Conservation (phyloP, 2,329 filamentous ascomycete genomes). For the Phialophora tarda region DNA sequence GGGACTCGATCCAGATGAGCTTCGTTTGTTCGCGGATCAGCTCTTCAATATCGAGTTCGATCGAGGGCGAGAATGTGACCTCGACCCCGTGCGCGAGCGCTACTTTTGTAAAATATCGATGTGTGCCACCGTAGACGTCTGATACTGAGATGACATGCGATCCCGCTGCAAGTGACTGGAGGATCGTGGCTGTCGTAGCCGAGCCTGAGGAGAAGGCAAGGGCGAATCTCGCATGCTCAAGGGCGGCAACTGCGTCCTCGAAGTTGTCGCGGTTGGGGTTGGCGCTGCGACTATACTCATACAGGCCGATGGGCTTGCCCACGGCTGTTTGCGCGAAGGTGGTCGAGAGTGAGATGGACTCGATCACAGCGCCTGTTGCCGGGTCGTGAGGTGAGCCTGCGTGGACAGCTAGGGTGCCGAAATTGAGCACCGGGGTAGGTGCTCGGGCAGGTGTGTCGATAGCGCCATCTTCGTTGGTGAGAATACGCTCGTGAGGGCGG, state of each 20-base stretch:
- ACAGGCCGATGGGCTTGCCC: constrained; percentile 82
- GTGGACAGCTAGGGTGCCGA: constrained; percentile 94
- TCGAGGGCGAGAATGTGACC: constrained; percentile 91
- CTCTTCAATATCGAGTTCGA: constrained; percentile 83
- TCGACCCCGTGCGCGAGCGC: constrained; percentile 91
- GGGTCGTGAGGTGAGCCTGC: constrained; percentile 91
- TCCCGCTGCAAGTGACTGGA: constrained; percentile 87
- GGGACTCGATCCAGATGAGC: constrained; percentile 95
- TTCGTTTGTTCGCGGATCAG: constrained; percentile 86
- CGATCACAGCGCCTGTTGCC: constrained; percentile 91
- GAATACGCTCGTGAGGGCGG: constrained; percentile 37
- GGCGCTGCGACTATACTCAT: constrained; percentile 90
- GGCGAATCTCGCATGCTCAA: constrained; percentile 90
- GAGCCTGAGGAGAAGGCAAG: constrained; percentile 94
- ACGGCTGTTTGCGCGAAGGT: constrained; percentile 93
- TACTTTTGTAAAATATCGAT: constrained; percentile 98
- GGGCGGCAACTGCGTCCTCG: constrained; percentile 84
- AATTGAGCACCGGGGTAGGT: constrained; percentile 75
- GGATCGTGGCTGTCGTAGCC: constrained; percentile 88
- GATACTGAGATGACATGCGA: constrained; percentile 96
- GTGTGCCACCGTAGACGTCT: constrained; percentile 96
- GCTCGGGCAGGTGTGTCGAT: constrained; percentile 76
- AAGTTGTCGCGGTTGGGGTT: constrained; percentile 98
- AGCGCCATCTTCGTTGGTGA: constrained; percentile 55
- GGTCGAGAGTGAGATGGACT: constrained; percentile 93